Base-by-base conservation (phyloP, 495 filamentous ascomycete genomes). In the Aspergillus affinis region DNA sequence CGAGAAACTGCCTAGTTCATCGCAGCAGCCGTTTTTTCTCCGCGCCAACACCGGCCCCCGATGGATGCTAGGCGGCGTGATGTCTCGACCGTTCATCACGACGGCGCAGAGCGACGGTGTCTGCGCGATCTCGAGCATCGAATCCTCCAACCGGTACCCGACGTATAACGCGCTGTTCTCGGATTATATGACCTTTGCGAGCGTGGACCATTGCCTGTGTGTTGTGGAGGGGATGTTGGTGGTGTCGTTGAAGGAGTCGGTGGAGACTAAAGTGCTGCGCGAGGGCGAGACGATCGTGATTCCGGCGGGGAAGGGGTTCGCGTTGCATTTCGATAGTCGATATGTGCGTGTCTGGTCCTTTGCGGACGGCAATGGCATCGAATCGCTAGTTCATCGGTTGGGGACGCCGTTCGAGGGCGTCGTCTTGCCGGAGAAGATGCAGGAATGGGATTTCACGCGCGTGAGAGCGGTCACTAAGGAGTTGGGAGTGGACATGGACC, bases 111-210 rank as follows among this genome's bases (percentile, higher is more conserved):
- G 74, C 45, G 65, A 60, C 44, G 73, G 73, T 0, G 69, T 77
- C n/a, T 81, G 74, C 58, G 72, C 73, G 4, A 80, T 82, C 50
- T 78, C 74, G 45, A 75, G 75, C 50, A 74, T 82, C 48, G 78
- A 82, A 57, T 74, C 69, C 0, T 75, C 68, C 6, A 70, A 66
- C 21, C 59, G 62, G 0, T 77, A 75, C 55, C 23, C 50, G 15
- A n/a, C 50, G 6, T 60, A 66, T 4, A 61, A 67, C 19, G 69
- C 68, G 12, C 55, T 73, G 6, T 59, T 73, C 29, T 70, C 76
- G 0, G 65, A 69, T 46, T 65, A 63, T 19, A 66, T 77, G 63
- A 73, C 69, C 30, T 80, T 80, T 57, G 44, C 57, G n/a, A 53
- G 56, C 5, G 74, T 76, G 32, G 75, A 78, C 55, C 77, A 80